Evolutionary conservation across 306 rosid genomes (phyloP), one percentile per base, ranked within the genome.

Genomic region (Inga laurina): DNA sequence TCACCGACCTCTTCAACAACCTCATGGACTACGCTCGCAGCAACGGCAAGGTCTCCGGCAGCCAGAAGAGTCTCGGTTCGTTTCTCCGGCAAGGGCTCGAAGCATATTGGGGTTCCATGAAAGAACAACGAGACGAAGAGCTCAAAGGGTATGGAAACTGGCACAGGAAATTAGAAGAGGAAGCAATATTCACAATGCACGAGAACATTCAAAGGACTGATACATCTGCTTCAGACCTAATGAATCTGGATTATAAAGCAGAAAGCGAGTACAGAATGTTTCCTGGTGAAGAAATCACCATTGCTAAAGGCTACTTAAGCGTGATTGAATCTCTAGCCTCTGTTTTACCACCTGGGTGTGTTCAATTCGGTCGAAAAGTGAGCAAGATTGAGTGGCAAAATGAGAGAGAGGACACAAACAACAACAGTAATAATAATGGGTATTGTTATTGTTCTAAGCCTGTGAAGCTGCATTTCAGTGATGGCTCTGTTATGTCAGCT

Each of bases 231-330:
- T 94, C 89, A 39, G 97, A 96, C 61, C 87, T 96, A 44, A 74
- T 79, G 15, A 86, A 85, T 72, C 82, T 96, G 46, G 99, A 96
- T 85, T 94, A 88, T 44, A 72, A 51, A 8, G 92, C 99, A 4
- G 99, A 96, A 34, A 92, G 98, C 30, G 99, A 96, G 82, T 96
- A 94, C 81, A 84, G 48, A 37, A 89, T 96, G 99, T 96, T 93
- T 67, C 93, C 97, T 1, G 99, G 94, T 61, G 84, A 95, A 27
- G 99, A 95, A 84, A 92, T 90, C 87, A 90, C 97, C 49, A 92
- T 93, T 46, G 93, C 94, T 65, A 90, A 87, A 87, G 98, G 98
- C 41, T 93, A 92, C 86, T 81, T 70, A 65, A 89, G 92, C 83
- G 84, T 93, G 41, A 84, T 93, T 73, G 86, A 92, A 65, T 82